These are phyloP conservation scores for Chaetomium cochliodes DNA, from an alignment of 495 filamentous ascomycete genomes.

Conservation along the genomic window DNA sequence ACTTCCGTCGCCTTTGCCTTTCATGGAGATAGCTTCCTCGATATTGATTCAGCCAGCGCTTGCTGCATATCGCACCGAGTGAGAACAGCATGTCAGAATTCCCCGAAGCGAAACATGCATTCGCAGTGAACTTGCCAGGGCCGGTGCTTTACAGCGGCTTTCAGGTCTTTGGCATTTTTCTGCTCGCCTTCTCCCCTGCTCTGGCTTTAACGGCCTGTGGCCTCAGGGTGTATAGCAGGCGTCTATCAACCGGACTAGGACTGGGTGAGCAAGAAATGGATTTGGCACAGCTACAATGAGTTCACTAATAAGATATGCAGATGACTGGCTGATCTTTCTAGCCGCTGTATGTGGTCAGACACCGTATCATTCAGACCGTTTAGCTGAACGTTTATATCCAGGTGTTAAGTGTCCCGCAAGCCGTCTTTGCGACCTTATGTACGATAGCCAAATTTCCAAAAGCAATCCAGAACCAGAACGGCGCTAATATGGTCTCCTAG, in stretches of 20 bases:
- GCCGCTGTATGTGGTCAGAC: slow-evolving; percentile 35
- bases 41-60: background rate
- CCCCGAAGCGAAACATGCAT: slow-evolving; percentile 13
- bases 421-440: slow-evolving; percentile 40
- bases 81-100: background rate
- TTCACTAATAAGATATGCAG: slow-evolving; percentile 19
- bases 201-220: slow-evolving; percentile 40
- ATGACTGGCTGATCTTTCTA: slow-evolving; percentile 43
- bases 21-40: background rate
- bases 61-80: background rate
- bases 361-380: no score
- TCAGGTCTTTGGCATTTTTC: slow-evolving; percentile 43
- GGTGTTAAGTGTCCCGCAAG: slow-evolving; percentile 37
- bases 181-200: slow-evolving; percentile 42
- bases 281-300: background rate
- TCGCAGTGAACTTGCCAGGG: slow-evolving; percentile 17
- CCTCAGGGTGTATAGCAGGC: slow-evolving; percentile 43
- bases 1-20: background rate
- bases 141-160: slow-evolving; percentile 26
- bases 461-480: background rate
- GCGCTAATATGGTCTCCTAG: background rate
- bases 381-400: slow-evolving; percentile 11
- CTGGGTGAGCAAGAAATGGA: slow-evolving; percentile 29
- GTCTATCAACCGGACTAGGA: slow-evolving; percentile 33
- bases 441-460: slow-evolving; percentile 8